These are phyloP conservation scores for Aquilaria yunnanensis DNA, from an alignment of 345 rosid genomes.

Conservation along the genomic window DNA sequence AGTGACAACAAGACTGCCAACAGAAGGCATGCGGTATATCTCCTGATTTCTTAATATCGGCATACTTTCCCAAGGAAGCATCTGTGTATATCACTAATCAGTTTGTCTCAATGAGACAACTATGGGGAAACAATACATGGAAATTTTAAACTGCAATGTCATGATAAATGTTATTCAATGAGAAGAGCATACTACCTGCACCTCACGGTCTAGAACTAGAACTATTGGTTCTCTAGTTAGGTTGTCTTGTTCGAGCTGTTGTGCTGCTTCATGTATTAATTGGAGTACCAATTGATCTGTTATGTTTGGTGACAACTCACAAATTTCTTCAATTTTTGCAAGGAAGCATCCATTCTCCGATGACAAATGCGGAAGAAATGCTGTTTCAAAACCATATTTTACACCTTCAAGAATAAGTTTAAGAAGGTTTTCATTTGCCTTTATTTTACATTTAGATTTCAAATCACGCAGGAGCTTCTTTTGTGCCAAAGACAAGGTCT, in stretches of 20 bases:
- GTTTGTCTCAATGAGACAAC: not conserved
- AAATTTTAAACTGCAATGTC: too few species aligned
- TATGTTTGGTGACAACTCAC: conserved; percentile 22
- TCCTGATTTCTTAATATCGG: conserved; percentile 79
- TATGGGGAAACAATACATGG: not conserved
- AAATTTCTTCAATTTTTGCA: conserved; percentile 30
- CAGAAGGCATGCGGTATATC: conserved; percentile 95
- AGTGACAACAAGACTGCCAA: conserved; percentile 56
- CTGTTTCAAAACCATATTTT: conserved; percentile 31
- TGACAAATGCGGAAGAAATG: conserved; percentile 34
- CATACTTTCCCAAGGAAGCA: conserved; percentile 98
- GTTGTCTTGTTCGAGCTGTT: conserved; percentile 41
- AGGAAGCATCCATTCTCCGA: conserved; percentile 57
- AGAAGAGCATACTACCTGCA: conserved; percentile 49
- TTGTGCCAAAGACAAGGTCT: conserved; percentile 32
- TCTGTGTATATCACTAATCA: conserved; percentile 36
- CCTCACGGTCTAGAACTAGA: conserved; percentile 68
- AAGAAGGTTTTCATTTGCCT: conserved; percentile 49
- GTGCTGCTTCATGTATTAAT: conserved; percentile 49
- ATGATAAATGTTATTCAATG: too few species aligned
- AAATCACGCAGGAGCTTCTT: conserved; percentile 54
- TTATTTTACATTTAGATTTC: conserved; percentile 68
- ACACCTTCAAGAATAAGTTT: conserved; percentile 56
- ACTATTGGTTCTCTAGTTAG: conserved; percentile 56
- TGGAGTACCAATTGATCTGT: conserved; percentile 45